Percentiles rank a stretch among this genome's conserved stretches.
These are phyloP conservation scores for Phytophthora brassicae DNA, from an alignment of 352 stramenopile species.

Conservation along the genomic window DNA sequence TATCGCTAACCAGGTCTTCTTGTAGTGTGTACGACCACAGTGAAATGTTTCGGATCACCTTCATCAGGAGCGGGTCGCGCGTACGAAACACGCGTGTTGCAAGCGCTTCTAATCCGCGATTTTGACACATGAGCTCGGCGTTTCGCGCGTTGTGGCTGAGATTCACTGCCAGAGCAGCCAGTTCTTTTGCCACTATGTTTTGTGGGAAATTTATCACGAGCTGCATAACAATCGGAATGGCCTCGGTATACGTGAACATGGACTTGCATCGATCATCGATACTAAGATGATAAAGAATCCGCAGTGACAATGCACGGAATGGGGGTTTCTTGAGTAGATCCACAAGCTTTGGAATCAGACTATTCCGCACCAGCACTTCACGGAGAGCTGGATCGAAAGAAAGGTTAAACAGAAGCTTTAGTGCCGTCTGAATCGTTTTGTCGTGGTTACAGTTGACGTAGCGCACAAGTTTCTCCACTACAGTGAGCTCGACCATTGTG, in stretches of 20 bases:
- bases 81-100: conserved; percentile 89
- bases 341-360: conserved; percentile 92
- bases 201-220: conserved; percentile 94
- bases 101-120: conserved; percentile 87
- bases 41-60: conserved; percentile 92
- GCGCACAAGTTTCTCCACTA: conserved; percentile 77
- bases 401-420: conserved; percentile 94
- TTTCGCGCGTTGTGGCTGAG: conserved; percentile 91
- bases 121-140: conserved; percentile 90
- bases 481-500: conserved; percentile 80
- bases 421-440: conserved; percentile 82
- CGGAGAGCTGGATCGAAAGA: conserved; percentile 90
- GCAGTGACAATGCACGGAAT: conserved; percentile 85
- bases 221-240: conserved; percentile 94
- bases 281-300: conserved; percentile 95
- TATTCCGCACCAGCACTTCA: conserved; percentile 86
- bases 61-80: conserved; percentile 92
- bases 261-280: conserved; percentile 94
- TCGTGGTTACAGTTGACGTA: conserved; percentile 85
- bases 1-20: conserved; percentile 81
- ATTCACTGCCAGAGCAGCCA: conserved; percentile 94
- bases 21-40: conserved; percentile 92
- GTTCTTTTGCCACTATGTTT: conserved; percentile 91
- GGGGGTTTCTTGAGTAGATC: conserved; percentile 92
- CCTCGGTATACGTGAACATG: conserved; percentile 95